Evolutionary conservation across 768 basidiomycete genomes (phyloP), one percentile per base, ranked within the genome.

Genomic region (Lentinula lateritia): DNA sequence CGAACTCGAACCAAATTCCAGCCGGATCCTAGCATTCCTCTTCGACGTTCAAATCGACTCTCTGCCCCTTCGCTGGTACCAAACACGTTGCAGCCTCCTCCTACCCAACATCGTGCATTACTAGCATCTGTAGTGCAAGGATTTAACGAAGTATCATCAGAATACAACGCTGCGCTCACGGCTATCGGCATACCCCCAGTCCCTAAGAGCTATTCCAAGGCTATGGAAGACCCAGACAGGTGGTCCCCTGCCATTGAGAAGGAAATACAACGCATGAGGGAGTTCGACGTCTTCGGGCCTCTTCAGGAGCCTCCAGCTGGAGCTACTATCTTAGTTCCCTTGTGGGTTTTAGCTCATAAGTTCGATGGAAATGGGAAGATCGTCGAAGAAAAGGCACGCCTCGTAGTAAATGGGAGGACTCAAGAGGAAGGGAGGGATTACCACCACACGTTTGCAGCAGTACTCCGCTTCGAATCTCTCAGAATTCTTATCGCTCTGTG

Each of bases 401-500:
- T 23, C 1, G 23, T 23, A 1, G 23, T 23, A 77, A 55, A 71
- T 61, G 76, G 78, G 0, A 76, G 68, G 59, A 62, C 64, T 0
- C 78, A 79, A 52, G 32, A 65, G 0, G 67, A 69, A 2, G 74
- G 76, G 0, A 61, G 72, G 35, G 72, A 77, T 42, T 78, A 68
- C 50, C 64, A 64, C 15, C 67, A 74, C 15, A 76, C 68, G 0
- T 76, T 67, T 32, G n/a, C 70, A 0, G 70, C 66, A 0, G 66
- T 70, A 0, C 65, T 73, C 16, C 23, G 3, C 3, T 23, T 23
- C 23, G 3, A 23, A 23, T 23, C 23, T 23, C 23, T 23, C 23
- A 23, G 65, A 0, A 35, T 64, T 0, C 54, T 73, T 6, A n/a
- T 74, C 8, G 69, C 69, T 63, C 32, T n/a, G n/a, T n/a, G n/a